Percentiles rank a stretch among this genome's conserved stretches.
Evolutionary conservation across 169 alveolate species (phyloP).

Genomic region (Eimeria praecox): DNA sequence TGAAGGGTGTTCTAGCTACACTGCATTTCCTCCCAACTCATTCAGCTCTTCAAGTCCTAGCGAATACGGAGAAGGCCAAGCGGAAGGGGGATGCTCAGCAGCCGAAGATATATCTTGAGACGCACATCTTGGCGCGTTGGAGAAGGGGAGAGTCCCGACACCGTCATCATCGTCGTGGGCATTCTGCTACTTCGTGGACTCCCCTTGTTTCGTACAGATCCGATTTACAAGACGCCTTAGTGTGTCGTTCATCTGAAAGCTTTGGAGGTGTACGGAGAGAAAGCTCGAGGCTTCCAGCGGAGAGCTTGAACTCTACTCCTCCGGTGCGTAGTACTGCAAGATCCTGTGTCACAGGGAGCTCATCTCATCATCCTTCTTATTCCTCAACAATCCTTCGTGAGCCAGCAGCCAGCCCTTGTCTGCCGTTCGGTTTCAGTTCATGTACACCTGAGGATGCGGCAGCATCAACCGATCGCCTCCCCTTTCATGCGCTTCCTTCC

Average conservation of each 20-base stretch:
- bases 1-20: constrained; percentile 39
- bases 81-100: neutral
- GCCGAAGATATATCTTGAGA: neutral
- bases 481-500: neutral
- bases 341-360: neutral
- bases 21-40: constrained; percentile 55
- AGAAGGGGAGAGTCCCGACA: neutral
- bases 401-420: neutral
- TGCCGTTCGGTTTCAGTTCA: neutral
- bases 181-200: neutral
- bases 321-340: neutral
- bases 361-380: neutral
- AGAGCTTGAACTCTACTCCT: neutral
- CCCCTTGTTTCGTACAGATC: constrained; percentile 57
- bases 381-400: neutral
- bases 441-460: neutral
- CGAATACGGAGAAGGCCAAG: neutral
- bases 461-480: neutral
- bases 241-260: neutral
- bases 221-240: neutral
- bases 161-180: neutral
- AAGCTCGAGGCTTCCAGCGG: neutral
- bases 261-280: neutral
- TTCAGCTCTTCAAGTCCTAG: constrained; percentile 35
- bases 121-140: constrained; percentile 48